A percentile compares a stretch with the other conserved stretches of the same genome.
Conservation (phyloP, 345 rosid genomes). For the Tarenaya hassleriana region DNA sequence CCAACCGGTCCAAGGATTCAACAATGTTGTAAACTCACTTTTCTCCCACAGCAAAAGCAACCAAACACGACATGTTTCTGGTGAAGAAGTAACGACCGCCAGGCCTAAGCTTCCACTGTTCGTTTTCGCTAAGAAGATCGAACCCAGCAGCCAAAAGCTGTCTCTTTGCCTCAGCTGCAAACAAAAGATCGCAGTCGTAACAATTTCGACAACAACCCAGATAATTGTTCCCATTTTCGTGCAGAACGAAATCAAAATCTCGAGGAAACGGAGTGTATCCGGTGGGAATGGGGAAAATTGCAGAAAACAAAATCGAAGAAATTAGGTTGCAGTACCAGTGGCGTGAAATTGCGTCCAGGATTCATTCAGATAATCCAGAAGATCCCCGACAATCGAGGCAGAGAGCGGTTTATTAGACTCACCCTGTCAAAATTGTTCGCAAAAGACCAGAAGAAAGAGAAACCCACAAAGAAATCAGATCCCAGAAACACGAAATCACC, state of each 20-base stretch:
- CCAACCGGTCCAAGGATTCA: background rate
- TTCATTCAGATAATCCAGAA: constrained; percentile 77
- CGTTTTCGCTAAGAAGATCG: constrained; percentile 61
- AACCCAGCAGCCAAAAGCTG: constrained; percentile 70
- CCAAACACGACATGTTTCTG: constrained; percentile 84
- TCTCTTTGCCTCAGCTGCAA: constrained; percentile 77
- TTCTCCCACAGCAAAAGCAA: constrained; percentile 89
- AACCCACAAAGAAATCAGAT: too few species aligned
- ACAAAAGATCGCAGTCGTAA: background rate
- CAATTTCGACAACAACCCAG: background rate
- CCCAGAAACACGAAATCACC: too few species aligned
- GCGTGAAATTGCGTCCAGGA: constrained; percentile 97
- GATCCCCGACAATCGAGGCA: constrained; percentile 52
- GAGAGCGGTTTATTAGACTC: constrained; percentile 17
- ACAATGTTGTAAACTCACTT: constrained; percentile 66
- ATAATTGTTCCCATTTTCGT: too few species aligned
- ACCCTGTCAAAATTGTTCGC: constrained; percentile 1
- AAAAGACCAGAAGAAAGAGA: background rate
- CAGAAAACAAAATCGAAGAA: too few species aligned
- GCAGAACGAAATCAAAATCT: too few species aligned
- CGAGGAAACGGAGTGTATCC: too few species aligned
- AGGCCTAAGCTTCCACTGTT: constrained; percentile 83
- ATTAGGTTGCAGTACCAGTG: constrained; percentile 38
- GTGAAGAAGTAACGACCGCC: constrained; percentile 95
- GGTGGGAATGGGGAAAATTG: too few species aligned